These are phyloP conservation scores for sweet orange (Citrus sinensis) DNA, from an alignment of 345 rosid genomes.

Conservation along the genomic window DNA sequence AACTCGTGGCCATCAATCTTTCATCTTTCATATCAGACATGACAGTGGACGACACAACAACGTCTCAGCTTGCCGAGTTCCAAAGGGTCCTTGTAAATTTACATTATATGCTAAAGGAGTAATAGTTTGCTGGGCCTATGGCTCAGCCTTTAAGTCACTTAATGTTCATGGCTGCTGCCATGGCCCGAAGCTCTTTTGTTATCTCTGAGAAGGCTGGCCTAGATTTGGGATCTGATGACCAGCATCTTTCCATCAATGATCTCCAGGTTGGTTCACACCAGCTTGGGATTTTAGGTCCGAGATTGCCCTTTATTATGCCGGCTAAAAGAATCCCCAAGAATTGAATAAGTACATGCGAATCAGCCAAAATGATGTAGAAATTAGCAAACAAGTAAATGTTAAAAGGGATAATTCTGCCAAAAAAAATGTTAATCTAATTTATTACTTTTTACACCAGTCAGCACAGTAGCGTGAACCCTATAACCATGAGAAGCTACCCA, in stretches of 20 bases:
- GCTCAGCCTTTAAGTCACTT: slow-evolving; percentile 10
- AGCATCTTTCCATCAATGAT: slow-evolving; percentile 51
- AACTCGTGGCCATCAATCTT: no score
- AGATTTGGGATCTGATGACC: slow-evolving; percentile 37
- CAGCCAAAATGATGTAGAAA: not conserved
- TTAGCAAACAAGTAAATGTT: not conserved
- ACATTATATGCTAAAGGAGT: not conserved
- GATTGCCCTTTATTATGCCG: slow-evolving; percentile 31
- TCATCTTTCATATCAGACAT: not conserved
- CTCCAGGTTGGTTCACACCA: slow-evolving; percentile 47
- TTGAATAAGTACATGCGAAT: not conserved
- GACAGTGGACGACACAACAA: slow-evolving; percentile 5
- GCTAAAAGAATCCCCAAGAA: slow-evolving; percentile 22
- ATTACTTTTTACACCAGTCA: not conserved
- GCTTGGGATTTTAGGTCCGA: slow-evolving; percentile 38
- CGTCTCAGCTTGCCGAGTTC: slow-evolving; percentile 12
- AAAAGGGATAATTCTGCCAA: not conserved
- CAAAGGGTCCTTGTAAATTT: not conserved
- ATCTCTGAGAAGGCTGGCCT: slow-evolving; percentile 48
- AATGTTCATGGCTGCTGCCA: slow-evolving; percentile 36
- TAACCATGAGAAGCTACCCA: not conserved
- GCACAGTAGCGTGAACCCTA: not conserved
- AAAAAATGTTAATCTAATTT: not conserved
- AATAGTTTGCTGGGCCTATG: not conserved
- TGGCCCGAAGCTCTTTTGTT: slow-evolving; percentile 34